These are phyloP conservation scores for Solanum lycopersicoides DNA, from an alignment of 257 asterid species.

Conservation along the genomic window DNA sequence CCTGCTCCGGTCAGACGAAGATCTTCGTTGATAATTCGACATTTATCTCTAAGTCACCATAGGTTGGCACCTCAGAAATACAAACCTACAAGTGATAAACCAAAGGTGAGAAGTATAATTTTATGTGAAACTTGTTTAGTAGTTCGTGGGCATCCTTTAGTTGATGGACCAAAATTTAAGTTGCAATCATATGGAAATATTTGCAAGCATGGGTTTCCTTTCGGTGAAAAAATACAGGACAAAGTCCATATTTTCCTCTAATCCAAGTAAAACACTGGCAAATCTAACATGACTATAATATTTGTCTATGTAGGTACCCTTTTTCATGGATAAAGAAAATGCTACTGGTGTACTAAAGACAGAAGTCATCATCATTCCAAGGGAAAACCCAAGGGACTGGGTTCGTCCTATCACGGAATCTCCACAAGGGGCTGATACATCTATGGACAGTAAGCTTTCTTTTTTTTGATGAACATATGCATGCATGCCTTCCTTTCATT, in stretches of 20 bases:
- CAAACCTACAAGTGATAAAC: conserved; percentile 7
- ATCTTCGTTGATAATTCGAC: conserved; percentile 5
- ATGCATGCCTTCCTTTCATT: neutral
- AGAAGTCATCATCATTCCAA: conserved; percentile 3
- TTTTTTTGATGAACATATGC: neutral
- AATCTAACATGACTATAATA: neutral
- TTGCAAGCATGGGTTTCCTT: neutral
- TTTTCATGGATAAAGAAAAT: conserved; percentile 6
- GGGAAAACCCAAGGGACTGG: conserved; percentile 14
- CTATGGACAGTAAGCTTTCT: conserved; percentile 9
- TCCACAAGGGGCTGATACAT: neutral
- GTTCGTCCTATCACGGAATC: neutral
- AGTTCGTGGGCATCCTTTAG: neutral
- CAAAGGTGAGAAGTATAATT: conserved; percentile 20
- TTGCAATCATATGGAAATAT: neutral
- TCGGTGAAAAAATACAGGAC: neutral
- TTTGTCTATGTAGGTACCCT: conserved; percentile 12
- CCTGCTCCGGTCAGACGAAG: conserved; percentile 1
- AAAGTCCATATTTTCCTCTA: neutral
- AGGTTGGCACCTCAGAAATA: conserved; percentile 2
- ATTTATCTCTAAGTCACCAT: conserved; percentile 1
- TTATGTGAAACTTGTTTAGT: neutral
- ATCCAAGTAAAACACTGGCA: neutral
- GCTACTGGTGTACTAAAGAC: neutral
- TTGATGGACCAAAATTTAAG: neutral